Conservation (phyloP, 2,329 filamentous ascomycete genomes). For the Talaromyces sp. region DNA sequence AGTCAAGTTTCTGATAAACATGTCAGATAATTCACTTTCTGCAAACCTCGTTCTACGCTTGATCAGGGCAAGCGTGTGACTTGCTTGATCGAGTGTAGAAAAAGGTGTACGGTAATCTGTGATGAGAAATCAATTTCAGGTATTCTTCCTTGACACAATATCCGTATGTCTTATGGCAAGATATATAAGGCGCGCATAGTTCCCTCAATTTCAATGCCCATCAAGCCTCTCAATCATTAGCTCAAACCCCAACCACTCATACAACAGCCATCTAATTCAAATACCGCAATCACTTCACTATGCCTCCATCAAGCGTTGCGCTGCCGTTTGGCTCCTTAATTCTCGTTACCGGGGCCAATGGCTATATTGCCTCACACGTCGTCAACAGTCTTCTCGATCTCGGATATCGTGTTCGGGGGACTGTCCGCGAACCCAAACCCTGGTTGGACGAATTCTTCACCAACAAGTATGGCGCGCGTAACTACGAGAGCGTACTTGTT, state of each 20-base stretch:
- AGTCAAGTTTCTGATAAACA: background rate
- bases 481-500: background rate
- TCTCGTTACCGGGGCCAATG: too few relatives aligned
- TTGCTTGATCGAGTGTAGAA: background rate
- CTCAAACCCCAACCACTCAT: background rate
- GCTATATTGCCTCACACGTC: conserved; percentile 43
- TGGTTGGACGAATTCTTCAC: conserved; percentile 31
- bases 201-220: too few relatives aligned
- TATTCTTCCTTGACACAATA: too few relatives aligned
- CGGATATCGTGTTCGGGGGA: conserved; percentile 48
- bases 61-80: too few relatives aligned
- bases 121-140: too few relatives aligned
- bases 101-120: too few relatives aligned
- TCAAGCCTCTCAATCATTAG: background rate
- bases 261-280: background rate
- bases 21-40: too few relatives aligned
- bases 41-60: too few relatives aligned
- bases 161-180: too few relatives aligned
- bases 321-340: background rate
- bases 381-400: too few relatives aligned
- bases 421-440: conserved; percentile 34
- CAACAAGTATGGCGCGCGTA: background rate
- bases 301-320: background rate
- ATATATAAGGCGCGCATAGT: too few relatives aligned
- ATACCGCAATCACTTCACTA: background rate